Evolutionary conservation across 2,329 filamentous ascomycete species (phyloP).

Genomic region (Ophiostoma triangulosporum): DNA sequence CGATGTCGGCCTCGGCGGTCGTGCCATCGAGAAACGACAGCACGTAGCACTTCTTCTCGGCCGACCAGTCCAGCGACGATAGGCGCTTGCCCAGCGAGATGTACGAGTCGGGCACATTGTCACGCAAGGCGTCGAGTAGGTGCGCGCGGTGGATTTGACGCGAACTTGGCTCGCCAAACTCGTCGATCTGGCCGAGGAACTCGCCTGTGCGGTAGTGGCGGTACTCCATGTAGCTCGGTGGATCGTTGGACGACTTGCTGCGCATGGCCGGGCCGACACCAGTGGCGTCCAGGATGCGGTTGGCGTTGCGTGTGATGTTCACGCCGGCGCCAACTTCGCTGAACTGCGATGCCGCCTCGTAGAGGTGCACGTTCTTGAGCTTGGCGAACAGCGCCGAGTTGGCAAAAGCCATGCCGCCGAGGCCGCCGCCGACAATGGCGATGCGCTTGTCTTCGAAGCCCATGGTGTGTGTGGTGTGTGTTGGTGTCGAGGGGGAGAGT

Average conservation of each 20-base stretch:
- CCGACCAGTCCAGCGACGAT: constrained; percentile 1
- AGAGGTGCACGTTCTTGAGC: constrained; percentile 19
- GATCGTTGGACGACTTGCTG: constrained; percentile 9
- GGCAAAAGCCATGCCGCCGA: constrained; percentile 24
- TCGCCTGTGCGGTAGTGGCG: constrained; percentile 22
- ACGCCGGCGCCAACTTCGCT: constrained; percentile 24
- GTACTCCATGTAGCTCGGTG: constrained; percentile 16
- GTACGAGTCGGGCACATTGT: constrained; percentile 1
- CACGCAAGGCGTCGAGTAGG: constrained; percentile 8
- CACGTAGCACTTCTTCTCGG: constrained; percentile 1
- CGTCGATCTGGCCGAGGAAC: constrained; percentile 12
- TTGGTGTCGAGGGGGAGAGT: too few species aligned
- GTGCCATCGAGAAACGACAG: constrained; percentile 19
- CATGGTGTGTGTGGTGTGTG: constrained; percentile 1
- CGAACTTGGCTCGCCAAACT: constrained; percentile 11
- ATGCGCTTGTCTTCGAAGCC: constrained; percentile 14
- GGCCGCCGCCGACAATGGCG: constrained; percentile 26
- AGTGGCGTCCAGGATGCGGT: constrained; percentile 17
- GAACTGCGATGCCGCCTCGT: constrained; percentile 23
- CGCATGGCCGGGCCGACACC: constrained; percentile 19
- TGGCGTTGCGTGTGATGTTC: constrained; percentile 22
- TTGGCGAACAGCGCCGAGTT: constrained; percentile 16
- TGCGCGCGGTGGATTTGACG: constrained; percentile 13
- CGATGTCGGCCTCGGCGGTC: constrained; percentile 21
- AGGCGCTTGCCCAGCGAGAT: constrained; percentile 10